Base-by-base conservation (phyloP, 768 basidiomycete genomes). In the Mycena epipterygia region DNA sequence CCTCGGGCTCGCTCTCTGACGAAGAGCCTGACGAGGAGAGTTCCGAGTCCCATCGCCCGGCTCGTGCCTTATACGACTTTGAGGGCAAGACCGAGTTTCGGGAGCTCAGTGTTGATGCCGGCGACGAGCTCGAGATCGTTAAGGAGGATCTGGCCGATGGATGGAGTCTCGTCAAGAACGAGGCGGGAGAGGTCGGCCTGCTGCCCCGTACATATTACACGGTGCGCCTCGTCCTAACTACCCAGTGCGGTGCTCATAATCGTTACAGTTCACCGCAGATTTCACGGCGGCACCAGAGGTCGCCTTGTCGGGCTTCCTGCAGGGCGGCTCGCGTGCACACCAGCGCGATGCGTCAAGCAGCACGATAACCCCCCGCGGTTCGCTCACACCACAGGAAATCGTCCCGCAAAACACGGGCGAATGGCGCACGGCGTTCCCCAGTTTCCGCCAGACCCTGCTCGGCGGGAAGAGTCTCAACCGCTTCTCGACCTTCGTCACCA, bases 401-500 rank as follows among this genome's bases (percentile, higher is more conserved):
- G 75, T 90, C 14, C 89, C 88, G 3, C 92, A 94, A 74, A 85
- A 85, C 57, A 94, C 93, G 1, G 93, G 92, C 16, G 93, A 94
- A 78, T 92, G 92, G 84, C 78, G 79, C 1, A 75, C 77, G 30
- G 75, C 81, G 19, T 88, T 92, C 71, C 92, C 93, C 2, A 93
- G 88, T 78, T 92, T 94, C 74, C 84, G 90, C 12, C 88, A 89
- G 63, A 91, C 89, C 72, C 84, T 95, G 0, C 87, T 95, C 1
- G 90, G 93, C 33, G 93, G 94, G 13, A 94, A 91, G 79, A 89
- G 89, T 51, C 80, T 95, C 62, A 95, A 95, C 78, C 87, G 94
- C n/a, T 95, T 95, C 81, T 94, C 93, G 0, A 91, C 87, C 64
- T 95, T 95, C 78, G 94, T 95, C 17, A 94, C 92, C 9, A 94